Conservation (phyloP, 2,329 filamentous ascomycete species). For the Monilinia laxa region DNA sequence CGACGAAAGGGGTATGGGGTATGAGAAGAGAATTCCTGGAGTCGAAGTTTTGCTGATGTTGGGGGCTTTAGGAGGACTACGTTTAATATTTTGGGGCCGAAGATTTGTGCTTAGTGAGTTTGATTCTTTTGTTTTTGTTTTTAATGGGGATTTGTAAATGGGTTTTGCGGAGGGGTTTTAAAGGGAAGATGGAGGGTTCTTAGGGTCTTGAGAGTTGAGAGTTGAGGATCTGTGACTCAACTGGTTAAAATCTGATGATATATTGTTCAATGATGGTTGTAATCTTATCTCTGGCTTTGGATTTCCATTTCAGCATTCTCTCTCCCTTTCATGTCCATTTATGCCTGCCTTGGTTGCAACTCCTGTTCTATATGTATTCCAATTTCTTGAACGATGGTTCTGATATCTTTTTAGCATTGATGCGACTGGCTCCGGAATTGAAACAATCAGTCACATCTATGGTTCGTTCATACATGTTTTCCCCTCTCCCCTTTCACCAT, state of each 20-base stretch:
- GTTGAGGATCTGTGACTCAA: too few relatives aligned
- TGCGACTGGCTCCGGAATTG: constrained; percentile 16
- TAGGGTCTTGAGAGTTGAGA: too few relatives aligned
- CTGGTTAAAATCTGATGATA: too few relatives aligned
- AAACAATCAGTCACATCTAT: constrained; percentile 23
- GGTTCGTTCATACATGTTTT: not conserved
- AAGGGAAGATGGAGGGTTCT: too few relatives aligned
- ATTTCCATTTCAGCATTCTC: too few relatives aligned
- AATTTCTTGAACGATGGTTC: not conserved
- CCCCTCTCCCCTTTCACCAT: rapidly evolving
- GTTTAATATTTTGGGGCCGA: not conserved
- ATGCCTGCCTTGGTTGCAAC: too few relatives aligned
- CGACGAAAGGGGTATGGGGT: too few relatives aligned
- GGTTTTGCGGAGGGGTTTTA: too few relatives aligned
- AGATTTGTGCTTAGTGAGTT: constrained; percentile 16
- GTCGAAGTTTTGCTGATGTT: not conserved
- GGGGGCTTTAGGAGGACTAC: not conserved
- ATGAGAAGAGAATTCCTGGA: not conserved
- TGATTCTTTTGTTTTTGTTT: not conserved
- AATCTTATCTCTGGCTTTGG: too few relatives aligned
- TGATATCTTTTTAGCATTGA: not conserved
- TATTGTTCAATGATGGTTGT: too few relatives aligned
- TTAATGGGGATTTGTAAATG: too few relatives aligned
- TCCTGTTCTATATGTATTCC: too few relatives aligned
- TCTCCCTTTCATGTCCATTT: not conserved